Evolutionary conservation across 148 eudicot species (phyloP).

Genomic region (Rhododendron molle): DNA sequence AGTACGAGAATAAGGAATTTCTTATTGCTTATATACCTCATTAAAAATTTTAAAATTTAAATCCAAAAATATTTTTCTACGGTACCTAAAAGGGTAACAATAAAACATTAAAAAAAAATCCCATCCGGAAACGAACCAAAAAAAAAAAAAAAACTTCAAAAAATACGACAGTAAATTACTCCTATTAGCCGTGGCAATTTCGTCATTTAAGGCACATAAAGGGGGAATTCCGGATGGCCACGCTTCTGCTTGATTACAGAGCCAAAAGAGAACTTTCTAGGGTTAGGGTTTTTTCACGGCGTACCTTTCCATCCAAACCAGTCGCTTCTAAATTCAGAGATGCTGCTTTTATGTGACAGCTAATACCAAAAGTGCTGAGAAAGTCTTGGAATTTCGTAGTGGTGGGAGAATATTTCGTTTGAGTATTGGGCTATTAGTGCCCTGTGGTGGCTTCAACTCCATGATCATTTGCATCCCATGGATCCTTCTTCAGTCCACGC

Average conservation of each 20-base stretch:
- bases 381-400: not conserved
- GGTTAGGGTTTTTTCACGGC: not conserved
- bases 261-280: not conserved
- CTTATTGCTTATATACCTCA: too few species aligned
- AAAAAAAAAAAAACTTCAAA: too few species aligned
- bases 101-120: not conserved
- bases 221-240: not conserved
- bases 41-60: too few species aligned
- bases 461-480: conserved; percentile 64
- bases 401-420: conserved; percentile 7
- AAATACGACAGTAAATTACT: not conserved
- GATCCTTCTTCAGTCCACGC: conserved; percentile 49
- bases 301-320: not conserved
- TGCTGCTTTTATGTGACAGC: not conserved
- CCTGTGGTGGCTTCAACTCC: conserved; percentile 38
- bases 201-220: not conserved
- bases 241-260: not conserved
- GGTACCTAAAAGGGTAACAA: too few species aligned
- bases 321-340: not conserved
- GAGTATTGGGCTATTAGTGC: conserved; percentile 42
- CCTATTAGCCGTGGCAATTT: not conserved
- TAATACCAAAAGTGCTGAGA: not conserved
- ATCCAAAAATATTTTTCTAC: too few species aligned
- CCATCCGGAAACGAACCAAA: not conserved
- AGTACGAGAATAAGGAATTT: too few species aligned